Evolutionary conservation across 2,329 filamentous ascomycete genomes (phyloP), one percentile per base, ranked within the genome.

Genomic region (Gyromitra esculenta): DNA sequence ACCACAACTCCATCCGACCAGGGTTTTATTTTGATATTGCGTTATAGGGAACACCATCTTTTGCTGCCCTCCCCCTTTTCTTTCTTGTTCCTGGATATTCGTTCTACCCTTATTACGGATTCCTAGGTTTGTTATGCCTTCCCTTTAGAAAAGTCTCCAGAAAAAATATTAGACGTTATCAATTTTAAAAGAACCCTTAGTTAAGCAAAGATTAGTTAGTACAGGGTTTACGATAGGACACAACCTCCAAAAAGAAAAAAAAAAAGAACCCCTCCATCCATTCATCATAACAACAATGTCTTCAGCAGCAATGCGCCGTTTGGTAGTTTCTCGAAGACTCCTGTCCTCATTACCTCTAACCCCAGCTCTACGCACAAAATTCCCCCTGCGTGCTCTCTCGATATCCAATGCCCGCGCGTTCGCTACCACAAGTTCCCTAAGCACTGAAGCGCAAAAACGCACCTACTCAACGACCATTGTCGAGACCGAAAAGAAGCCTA

Each of bases 401-500:
- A 48, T 67, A 45, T 21, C 66, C 37, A 57, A 45, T 62, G 62
- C 56, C 9, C 50, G 74, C 31, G 52, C 41, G 56, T 52, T 68
- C 9, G 43, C 18, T 48, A 59, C 66, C 35, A 15, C 56, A n/a
- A 59, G 21, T 43, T 35, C n/a, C 41, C 56, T 50, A 9, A 67
- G 69, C 41, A 15, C 57, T 13, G 48, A 66, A 31, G 18, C 35
- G 41, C 72, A 75, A 48, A 71, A 71, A 48, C 70, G 68, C 15
- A 75, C 73, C 18, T 73, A 77, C 35, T 66, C 69, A 7, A 77
- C 74, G 1, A 56, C 62, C 3, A 70, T 71, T 3, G 69, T 62
- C n/a, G 79, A 80, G 54, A 78, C 67, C 15, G 68, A 73, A 31
- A 72, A 76, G 54, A 25, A 67, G 21, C 73, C 70, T 5, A 73